These are phyloP conservation scores for Penicillium arizonense DNA, from an alignment of 495 filamentous ascomycete species.

Conservation along the genomic window DNA sequence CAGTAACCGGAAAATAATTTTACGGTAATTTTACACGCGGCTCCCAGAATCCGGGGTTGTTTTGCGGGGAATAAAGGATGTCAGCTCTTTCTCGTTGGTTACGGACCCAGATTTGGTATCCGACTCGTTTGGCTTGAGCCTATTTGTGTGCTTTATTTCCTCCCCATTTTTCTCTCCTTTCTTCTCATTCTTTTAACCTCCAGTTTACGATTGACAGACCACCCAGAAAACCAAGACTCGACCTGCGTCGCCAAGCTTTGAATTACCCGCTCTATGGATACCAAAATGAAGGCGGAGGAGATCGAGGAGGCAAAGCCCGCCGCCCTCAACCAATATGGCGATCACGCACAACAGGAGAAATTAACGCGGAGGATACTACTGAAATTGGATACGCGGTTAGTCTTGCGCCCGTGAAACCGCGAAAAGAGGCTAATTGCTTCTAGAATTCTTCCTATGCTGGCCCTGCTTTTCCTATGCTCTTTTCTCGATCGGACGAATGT, in stretches of 20 bases:
- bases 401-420: not conserved
- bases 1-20: not conserved
- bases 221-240: not conserved
- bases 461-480: slow-evolving; percentile 51
- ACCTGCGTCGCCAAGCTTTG: not conserved
- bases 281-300: slow-evolving; percentile 11
- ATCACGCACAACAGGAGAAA: slow-evolving; percentile 19
- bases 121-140: not conserved
- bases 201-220: not conserved
- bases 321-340: slow-evolving; percentile 14
- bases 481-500: slow-evolving; percentile 59
- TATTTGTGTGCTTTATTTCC: not conserved
- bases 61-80: not conserved
- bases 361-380: slow-evolving; percentile 42
- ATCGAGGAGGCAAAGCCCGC: slow-evolving; percentile 16
- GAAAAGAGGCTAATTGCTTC: no score
- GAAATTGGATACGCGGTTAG: slow-evolving; percentile 55
- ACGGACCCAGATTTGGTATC: slow-evolving; percentile 13
- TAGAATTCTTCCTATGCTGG: slow-evolving; percentile 62
- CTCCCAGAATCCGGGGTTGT: slow-evolving; percentile 1
- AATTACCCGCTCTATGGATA: slow-evolving; percentile 14
- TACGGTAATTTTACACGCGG: not conserved
- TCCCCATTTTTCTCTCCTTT: not conserved
- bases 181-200: not conserved
- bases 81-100: not conserved